These are phyloP conservation scores for Debaryomyces coudertii DNA, from an alignment of 1,139 yeast genomes.

Conservation along the genomic window DNA sequence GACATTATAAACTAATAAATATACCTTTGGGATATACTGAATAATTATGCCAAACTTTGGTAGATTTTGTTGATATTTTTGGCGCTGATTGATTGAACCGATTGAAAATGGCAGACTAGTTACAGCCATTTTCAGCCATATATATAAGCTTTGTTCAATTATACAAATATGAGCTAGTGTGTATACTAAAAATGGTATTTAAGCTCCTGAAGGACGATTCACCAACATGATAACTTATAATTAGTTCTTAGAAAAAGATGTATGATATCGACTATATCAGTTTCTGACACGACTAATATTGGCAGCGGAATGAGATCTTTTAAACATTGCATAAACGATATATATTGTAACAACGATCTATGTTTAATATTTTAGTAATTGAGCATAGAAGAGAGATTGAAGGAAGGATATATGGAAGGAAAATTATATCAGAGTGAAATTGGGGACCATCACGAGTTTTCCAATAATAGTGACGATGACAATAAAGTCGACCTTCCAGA, in stretches of 20 bases:
- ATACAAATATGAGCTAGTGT: neutral
- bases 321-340: neutral
- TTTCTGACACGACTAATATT: slow-evolving; percentile 5
- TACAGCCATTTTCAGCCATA: neutral
- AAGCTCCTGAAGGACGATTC: neutral
- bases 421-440: neutral
- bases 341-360: too few species aligned
- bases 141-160: neutral
- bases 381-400: neutral
- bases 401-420: slow-evolving; percentile 3
- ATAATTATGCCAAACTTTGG: neutral
- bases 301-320: slow-evolving; percentile 3
- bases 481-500: slow-evolving; percentile 8
- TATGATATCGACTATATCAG: neutral
- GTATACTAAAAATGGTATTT: neutral
- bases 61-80: slow-evolving; percentile 3
- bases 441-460: neutral
- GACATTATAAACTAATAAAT: slow-evolving; percentile 24
- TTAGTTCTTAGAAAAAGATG: neutral
- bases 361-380: neutral
- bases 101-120: neutral
- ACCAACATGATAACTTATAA: neutral
- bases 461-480: slow-evolving; percentile 24
- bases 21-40: neutral
- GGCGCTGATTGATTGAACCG: slow-evolving; percentile 3